Evolutionary conservation across 2,329 filamentous ascomycete species (phyloP).

Genomic region (Aspergillus felis): DNA sequence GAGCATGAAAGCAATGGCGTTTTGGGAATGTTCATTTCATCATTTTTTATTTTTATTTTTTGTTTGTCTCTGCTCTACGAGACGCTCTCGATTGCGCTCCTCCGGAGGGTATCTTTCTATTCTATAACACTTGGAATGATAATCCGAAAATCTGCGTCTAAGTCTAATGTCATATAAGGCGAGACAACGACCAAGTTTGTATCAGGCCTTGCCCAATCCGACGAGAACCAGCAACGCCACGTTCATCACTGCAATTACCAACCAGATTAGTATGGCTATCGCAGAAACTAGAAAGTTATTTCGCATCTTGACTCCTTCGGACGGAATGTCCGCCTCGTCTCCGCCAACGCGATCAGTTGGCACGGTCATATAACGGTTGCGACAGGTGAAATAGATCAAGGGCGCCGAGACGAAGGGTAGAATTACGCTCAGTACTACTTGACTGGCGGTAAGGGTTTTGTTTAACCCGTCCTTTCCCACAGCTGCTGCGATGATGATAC

Average conservation of each 20-base stretch:
- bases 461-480: slow-evolving; percentile 69
- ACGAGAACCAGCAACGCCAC: slow-evolving; percentile 68
- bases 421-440: slow-evolving; percentile 74
- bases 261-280: slow-evolving; percentile 63
- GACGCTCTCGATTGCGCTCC: background rate
- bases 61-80: background rate
- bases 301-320: slow-evolving; percentile 57
- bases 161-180: background rate
- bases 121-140: background rate
- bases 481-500: slow-evolving; percentile 76
- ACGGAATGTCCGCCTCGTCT: slow-evolving; percentile 24
- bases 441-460: slow-evolving; percentile 67
- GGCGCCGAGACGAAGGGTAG: slow-evolving; percentile 80
- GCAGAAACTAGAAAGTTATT: slow-evolving; percentile 64
- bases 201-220: slow-evolving; percentile 50
- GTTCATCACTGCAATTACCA: slow-evolving; percentile 73
- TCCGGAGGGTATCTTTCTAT: background rate
- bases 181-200: background rate
- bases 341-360: slow-evolving; percentile 40
- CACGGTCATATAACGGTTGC: slow-evolving; percentile 75
- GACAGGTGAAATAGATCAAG: slow-evolving; percentile 79
- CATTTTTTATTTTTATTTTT: background rate
- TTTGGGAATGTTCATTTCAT: background rate
- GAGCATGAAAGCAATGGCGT: slow-evolving; percentile 1
- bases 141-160: background rate